phyloP scores from a whole-genome alignment of 495 filamentous ascomycete genomes.

The Mytilinidion resinicola region DNA sequence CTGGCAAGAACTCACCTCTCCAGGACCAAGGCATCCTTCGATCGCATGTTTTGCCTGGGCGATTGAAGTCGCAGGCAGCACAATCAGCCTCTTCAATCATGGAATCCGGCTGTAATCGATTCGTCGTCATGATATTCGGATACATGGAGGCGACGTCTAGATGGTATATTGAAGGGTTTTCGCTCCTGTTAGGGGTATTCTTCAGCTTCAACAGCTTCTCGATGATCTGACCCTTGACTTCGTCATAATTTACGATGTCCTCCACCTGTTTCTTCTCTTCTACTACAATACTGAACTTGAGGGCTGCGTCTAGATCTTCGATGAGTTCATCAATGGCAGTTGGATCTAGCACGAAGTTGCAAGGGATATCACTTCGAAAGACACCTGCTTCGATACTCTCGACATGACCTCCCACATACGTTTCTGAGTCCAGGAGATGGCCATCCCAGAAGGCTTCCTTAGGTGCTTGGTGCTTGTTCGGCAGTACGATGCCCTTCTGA shows the following conservation, averaged over 20 bases:
- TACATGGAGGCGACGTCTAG: slow-evolving; percentile 99
- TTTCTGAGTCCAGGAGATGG: slow-evolving; percentile 91
- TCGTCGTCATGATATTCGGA: slow-evolving; percentile 99
- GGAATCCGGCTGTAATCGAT: slow-evolving; percentile 93
- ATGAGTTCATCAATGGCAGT: slow-evolving; percentile 84
- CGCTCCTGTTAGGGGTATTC: slow-evolving; percentile 69
- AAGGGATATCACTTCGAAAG: slow-evolving; percentile 91
- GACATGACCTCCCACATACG: slow-evolving; percentile 96
- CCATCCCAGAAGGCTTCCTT: slow-evolving; percentile 95
- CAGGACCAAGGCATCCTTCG: slow-evolving; percentile 93
- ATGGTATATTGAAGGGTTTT: slow-evolving; percentile 92
- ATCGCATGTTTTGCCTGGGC: slow-evolving; percentile 96
- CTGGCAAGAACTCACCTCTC: slow-evolving; percentile 95
- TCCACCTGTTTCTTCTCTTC: slow-evolving; percentile 93
- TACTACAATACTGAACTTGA: slow-evolving; percentile 85
- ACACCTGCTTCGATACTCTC: slow-evolving; percentile 99
- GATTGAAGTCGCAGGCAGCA: slow-evolving; percentile 96
- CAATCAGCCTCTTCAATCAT: slow-evolving; percentile 96
- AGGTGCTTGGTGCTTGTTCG: slow-evolving; percentile 90
- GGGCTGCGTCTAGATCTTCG: slow-evolving; percentile 77
- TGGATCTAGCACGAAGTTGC: slow-evolving; percentile 82
- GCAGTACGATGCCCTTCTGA: slow-evolving; percentile 80
- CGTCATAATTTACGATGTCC: slow-evolving; percentile 87
- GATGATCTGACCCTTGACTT: slow-evolving; percentile 79
- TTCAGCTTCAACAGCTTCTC: slow-evolving; percentile 68